Evolutionary conservation across 768 basidiomycete species (phyloP).

Genomic region (Psilocybe subaeruginosa): DNA sequence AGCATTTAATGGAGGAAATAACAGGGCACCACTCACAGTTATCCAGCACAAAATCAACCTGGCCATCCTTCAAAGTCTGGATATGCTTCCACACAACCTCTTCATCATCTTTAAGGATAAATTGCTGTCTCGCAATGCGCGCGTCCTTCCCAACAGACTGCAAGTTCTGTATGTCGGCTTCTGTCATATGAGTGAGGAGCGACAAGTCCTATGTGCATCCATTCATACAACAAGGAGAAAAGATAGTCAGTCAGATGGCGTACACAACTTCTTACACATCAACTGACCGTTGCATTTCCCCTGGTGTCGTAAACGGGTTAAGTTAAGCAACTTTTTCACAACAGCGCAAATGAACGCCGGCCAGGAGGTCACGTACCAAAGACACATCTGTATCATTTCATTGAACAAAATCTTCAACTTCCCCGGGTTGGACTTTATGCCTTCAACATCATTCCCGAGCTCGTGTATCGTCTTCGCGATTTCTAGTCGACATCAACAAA

Average conservation of each 20-base stretch:
- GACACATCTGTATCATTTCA: slow-evolving; percentile 90
- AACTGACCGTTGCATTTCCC: slow-evolving; percentile 89
- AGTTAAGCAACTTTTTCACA: background rate
- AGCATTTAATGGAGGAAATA: background rate
- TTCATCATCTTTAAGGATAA: slow-evolving; percentile 87
- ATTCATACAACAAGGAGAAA: no score
- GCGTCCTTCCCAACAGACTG: slow-evolving; percentile 85
- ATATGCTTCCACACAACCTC: slow-evolving; percentile 74
- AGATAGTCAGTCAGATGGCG: no score
- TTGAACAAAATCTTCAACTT: slow-evolving; percentile 70
- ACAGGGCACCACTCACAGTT: slow-evolving; percentile 59
- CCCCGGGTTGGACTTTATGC: slow-evolving; percentile 46
- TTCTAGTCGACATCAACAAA: slow-evolving; percentile 41
- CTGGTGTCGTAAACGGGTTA: slow-evolving; percentile 37
- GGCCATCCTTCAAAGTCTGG: slow-evolving; percentile 50
- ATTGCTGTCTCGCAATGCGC: slow-evolving; percentile 73
- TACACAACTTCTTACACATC: no score
- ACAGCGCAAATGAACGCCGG: background rate
- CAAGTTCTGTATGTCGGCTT: slow-evolving; percentile 79
- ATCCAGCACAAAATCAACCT: slow-evolving; percentile 89
- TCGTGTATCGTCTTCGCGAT: slow-evolving; percentile 76
- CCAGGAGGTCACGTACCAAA: slow-evolving; percentile 59
- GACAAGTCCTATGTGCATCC: slow-evolving; percentile 71
- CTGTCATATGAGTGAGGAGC: slow-evolving; percentile 82
- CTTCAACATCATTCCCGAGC: slow-evolving; percentile 42